Base-by-base conservation (phyloP, 202 grass and related monocot genomes). In the Cymbopogon flexuosus region DNA sequence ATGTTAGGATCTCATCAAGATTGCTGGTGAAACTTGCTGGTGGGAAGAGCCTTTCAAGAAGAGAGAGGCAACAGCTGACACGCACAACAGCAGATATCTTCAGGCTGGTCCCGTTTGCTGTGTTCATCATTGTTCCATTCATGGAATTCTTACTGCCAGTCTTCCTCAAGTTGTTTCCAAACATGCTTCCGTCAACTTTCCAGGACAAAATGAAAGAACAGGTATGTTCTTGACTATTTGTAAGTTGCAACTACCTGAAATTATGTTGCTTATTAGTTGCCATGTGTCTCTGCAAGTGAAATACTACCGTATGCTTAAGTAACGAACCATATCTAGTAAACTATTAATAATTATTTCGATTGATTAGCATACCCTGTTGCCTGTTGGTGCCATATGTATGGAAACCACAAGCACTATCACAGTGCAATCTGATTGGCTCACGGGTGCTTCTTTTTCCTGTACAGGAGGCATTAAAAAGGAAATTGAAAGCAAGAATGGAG, bases 151-250 rank as follows among this genome's bases (percentile, higher is more conserved):
- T 97, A 73, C 75, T 97, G 39, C 94, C 90, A 3, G 88, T 98
- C 30, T 94, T 94, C 73, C 86, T 98, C 60, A 94, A 91, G 70
- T 71, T 98, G 47, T 98, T 94, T 62, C 95, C 95, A 62, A 93
- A 98, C 73, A 98, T 98, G 95, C 77, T 98, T 22, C 95, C 95
- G 22, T 98, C 95, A 54, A 98, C 92, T 68, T 98, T 98, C 73
- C 90, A 98, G 76, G 95, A 94, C 59, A 98, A 93, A 90, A 94
- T 98, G 95, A 94, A 94, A 88, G 88, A 93, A 84, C 76, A 98
- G 95, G 95, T 94, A 88, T 66, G 60, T 39, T 10, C 5, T 29
- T 13, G 34, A 58, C 65, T 69, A 34, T 45, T 19, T 74, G 33
- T 37, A 75, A 40, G 29, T 18, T 61, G 58, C 58, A 61, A 29